Conservation (phyloP, 441 rosid genomes). For the Adansonia rubrostipa region DNA sequence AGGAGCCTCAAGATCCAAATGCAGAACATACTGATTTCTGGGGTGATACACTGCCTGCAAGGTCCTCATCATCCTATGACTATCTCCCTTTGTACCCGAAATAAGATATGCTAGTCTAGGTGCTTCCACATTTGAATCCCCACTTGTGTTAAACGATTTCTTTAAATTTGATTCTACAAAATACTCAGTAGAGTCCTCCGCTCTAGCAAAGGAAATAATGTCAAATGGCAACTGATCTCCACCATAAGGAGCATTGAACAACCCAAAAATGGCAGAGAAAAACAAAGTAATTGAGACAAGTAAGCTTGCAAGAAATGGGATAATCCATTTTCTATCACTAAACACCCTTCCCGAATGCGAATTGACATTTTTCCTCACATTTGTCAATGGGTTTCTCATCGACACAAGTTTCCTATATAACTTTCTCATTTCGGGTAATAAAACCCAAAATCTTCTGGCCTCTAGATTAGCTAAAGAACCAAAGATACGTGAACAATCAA, state of each 20-base stretch:
- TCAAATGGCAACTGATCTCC: slow-evolving; percentile 65
- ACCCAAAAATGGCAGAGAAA: slow-evolving; percentile 49
- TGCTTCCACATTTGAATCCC: slow-evolving; percentile 41
- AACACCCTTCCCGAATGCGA: slow-evolving; percentile 70
- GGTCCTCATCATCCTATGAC: slow-evolving; percentile 93
- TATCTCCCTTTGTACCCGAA: slow-evolving; percentile 94
- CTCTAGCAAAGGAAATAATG: slow-evolving; percentile 39
- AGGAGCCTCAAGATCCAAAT: slow-evolving; percentile 95
- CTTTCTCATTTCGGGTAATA: slow-evolving; percentile 46
- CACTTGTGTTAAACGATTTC: slow-evolving; percentile 42
- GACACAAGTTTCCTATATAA: slow-evolving; percentile 49
- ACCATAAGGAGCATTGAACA: slow-evolving; percentile 45
- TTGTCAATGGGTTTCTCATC: slow-evolving; percentile 51
- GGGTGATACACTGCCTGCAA: slow-evolving; percentile 96
- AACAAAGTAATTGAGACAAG: slow-evolving; percentile 70
- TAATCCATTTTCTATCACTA: slow-evolving; percentile 81
- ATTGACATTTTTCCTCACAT: slow-evolving; percentile 61
- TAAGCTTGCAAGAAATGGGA: slow-evolving; percentile 82
- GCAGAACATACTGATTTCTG: slow-evolving; percentile 90
- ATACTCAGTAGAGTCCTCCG: slow-evolving; percentile 63
- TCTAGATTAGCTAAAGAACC: not conserved
- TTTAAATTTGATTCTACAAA: slow-evolving; percentile 73
- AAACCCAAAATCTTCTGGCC: not conserved
- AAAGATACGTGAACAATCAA: slow-evolving; percentile 26
- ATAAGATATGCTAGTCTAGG: slow-evolving; percentile 93